Conservation (phyloP, 2,329 filamentous ascomycete species). For the Fusarium gaditjirri region DNA sequence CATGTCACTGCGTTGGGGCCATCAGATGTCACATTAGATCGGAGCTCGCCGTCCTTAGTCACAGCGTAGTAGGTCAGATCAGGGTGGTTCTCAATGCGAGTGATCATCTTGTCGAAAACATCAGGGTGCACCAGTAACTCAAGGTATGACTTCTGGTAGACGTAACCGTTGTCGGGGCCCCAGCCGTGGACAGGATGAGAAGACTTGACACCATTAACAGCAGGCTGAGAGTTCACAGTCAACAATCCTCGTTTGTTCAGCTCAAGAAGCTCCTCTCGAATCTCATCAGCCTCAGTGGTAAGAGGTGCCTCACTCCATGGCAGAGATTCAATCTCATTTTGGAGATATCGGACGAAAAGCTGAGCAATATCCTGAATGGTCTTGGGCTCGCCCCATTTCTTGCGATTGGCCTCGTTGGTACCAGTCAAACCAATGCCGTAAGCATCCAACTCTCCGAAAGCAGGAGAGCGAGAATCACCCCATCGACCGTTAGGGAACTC, state of each 20-base stretch:
- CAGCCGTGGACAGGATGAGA: slow-evolving; percentile 89
- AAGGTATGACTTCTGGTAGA: slow-evolving; percentile 98
- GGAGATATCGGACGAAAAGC: slow-evolving; percentile 86
- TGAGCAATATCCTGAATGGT: slow-evolving; percentile 82
- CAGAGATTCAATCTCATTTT: slow-evolving; percentile 81
- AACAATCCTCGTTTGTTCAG: slow-evolving; percentile 89
- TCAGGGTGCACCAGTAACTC: slow-evolving; percentile 88
- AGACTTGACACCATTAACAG: slow-evolving; percentile 90
- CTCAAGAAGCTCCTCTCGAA: slow-evolving; percentile 79
- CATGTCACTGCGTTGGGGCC: slow-evolving; percentile 98
- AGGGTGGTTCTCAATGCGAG: slow-evolving; percentile 78
- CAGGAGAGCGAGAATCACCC: slow-evolving; percentile 96
- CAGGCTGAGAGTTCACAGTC: slow-evolving; percentile 97
- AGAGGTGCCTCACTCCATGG: slow-evolving; percentile 96
- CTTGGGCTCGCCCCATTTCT: slow-evolving; percentile 90
- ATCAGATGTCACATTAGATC: slow-evolving; percentile 85
- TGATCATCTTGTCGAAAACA: slow-evolving; percentile 79
- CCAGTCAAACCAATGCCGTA: slow-evolving; percentile 95
- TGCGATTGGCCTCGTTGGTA: slow-evolving; percentile 94
- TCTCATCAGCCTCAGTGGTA: slow-evolving; percentile 80
- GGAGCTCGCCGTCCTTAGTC: slow-evolving; percentile 82
- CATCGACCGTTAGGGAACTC: slow-evolving; percentile 99
- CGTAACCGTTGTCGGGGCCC: slow-evolving; percentile 94
- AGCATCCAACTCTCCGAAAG: slow-evolving; percentile 93
- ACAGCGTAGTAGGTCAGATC: slow-evolving; percentile 96